Percentiles rank a stretch among this genome's conserved stretches.
Evolutionary conservation across 495 filamentous ascomycete genomes (phyloP).

Genomic region (Xylona heveae): DNA sequence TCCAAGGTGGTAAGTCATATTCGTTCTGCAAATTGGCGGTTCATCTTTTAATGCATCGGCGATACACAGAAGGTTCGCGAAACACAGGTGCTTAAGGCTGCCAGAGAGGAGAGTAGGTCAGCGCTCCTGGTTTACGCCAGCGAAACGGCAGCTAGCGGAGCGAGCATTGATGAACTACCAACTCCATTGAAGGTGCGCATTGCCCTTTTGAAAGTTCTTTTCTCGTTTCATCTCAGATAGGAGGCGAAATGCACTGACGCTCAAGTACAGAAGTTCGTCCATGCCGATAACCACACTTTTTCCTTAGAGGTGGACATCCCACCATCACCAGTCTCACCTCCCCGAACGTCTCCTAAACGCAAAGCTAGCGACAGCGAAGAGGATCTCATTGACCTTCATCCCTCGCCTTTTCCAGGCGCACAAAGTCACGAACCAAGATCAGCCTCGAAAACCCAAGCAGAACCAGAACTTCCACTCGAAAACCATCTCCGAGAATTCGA

Average conservation of each 20-base stretch:
- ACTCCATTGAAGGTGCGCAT: slow-evolving; percentile 20
- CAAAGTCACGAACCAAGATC: no score
- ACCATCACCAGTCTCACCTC: neutral
- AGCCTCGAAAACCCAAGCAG: no score
- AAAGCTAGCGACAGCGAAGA: neutral
- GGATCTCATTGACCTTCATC: no score
- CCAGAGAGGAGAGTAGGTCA: slow-evolving; percentile 24
- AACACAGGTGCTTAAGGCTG: slow-evolving; percentile 28
- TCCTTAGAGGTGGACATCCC: slow-evolving; percentile 18
- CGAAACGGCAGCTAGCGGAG: slow-evolving; percentile 18
- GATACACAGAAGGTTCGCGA: slow-evolving; percentile 24
- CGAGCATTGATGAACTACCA: slow-evolving; percentile 13
- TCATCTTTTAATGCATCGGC: no score
- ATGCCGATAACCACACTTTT: slow-evolving; percentile 25
- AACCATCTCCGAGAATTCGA: no score
- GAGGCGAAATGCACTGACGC: neutral
- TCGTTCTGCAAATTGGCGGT: neutral
- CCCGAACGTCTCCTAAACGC: neutral
- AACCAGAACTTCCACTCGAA: no score
- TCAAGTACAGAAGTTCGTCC: slow-evolving; percentile 21
- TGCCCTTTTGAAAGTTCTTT: neutral
- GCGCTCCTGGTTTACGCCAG: slow-evolving; percentile 31
- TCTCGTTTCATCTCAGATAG: neutral
- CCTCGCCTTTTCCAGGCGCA: no score
- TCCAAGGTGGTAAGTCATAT: slow-evolving; percentile 2